Evolutionary conservation across 805 yeast genomes (phyloP), one percentile per base, ranked within the genome.

Genomic region (Torulaspora indica): DNA sequence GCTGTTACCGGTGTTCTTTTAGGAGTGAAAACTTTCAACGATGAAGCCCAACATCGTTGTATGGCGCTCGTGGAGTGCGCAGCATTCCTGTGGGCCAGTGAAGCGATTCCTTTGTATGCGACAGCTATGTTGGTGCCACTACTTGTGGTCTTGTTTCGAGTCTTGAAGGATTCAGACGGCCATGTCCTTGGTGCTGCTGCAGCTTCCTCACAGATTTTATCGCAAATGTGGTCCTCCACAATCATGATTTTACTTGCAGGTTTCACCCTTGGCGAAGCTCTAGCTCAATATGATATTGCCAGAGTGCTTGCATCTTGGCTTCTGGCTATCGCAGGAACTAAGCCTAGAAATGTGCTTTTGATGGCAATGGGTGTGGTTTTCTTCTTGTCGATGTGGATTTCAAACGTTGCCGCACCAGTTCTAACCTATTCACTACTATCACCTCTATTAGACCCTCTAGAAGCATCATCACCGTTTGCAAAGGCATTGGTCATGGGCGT

Each of bases 401-500:
- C 95, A 20, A 91, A 91, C 66, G 98, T 91, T 35, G 98, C 98
- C 0, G 87, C 97, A 1, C 98, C 98, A 0, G 96, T 91, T 4
- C 72, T 91, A 45, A 85, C 95, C 63, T 87, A 77, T 57, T 87
- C 96, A 2, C 79, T 91, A 48, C 78, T 89, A 45, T 90, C 85
- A 62, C 96, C 97, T 2, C 72, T 91, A 18, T 69, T 91, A 51
- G 77, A 95, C 54, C 82, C 91, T 1, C 67, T 89, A 35, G 86
- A 90, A 10, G 77, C 81, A 15, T 80, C 78, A 24, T 78, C 89
- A n/a, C 82, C 83, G 10, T 85, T 89, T 57, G 86, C 88, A 3
- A 81, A 86, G 61, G 88, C 95, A 0, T 72, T 91, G 52, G 81
- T 91, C 38, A 70, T 91, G 43, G 97, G 96, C 43, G 85, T 91